phyloP scores from a whole-genome alignment of 768 basidiomycete species.

The Guyanaporus albipodus region DNA sequence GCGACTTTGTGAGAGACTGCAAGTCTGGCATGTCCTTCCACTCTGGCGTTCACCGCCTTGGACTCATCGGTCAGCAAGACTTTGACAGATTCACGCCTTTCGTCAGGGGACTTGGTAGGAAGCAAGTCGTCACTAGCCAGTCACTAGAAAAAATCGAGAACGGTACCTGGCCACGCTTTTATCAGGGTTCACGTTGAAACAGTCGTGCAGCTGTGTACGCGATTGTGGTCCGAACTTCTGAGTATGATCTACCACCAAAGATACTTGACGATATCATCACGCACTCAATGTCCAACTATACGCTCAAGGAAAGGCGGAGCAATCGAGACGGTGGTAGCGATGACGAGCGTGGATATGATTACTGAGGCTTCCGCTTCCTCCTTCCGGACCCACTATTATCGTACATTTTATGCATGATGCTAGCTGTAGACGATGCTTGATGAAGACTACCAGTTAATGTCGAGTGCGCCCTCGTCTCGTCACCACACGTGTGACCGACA shows the following conservation, averaged over 20 bases:
- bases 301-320: conserved; percentile 17
- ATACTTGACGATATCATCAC: conserved; percentile 67
- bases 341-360: conserved; percentile 27
- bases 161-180: conserved; percentile 43
- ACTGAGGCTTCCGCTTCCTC: neutral
- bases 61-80: conserved; percentile 39
- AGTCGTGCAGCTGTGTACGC: conserved; percentile 59
- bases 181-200: conserved; percentile 4
- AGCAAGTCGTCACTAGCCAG: conserved; percentile 79
- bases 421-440: neutral
- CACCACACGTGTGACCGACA: neutral
- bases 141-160: conserved; percentile 96
- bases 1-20: conserved; percentile 68
- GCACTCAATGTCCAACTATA: conserved; percentile 39
- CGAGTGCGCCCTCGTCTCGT: conserved; percentile 19
- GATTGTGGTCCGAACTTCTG: conserved; percentile 65
- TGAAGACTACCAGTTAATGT: conserved; percentile 3
- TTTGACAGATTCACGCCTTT: conserved; percentile 75
- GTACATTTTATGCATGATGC: neutral
- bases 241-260: conserved; percentile 65
- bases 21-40: conserved; percentile 52
- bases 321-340: conserved; percentile 20
- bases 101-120: conserved; percentile 74
- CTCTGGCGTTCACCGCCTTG: neutral
- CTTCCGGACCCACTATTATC: neutral